A percentile compares a stretch with the other conserved stretches of the same genome.
phyloP scores from a whole-genome alignment of 1,284 basidiomycete genomes.

The Schizopora paradoxa region DNA sequence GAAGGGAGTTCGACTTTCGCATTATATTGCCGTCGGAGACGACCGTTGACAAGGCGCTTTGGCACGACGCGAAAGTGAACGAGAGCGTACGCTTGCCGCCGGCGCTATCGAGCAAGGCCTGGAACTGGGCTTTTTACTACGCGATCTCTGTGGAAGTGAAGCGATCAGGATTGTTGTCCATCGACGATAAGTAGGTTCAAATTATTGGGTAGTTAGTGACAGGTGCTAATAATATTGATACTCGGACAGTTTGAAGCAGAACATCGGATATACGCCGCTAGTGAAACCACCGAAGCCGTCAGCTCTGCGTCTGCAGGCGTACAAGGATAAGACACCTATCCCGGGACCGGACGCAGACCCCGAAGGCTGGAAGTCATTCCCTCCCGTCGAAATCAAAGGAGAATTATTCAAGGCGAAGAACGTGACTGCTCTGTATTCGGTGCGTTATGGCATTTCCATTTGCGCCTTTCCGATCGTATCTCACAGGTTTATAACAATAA shows the following conservation, averaged over 20 bases:
- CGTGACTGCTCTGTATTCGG: constrained; percentile 5
- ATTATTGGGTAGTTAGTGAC: background rate
- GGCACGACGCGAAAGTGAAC: too few relatives aligned
- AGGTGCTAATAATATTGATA: constrained; percentile 1
- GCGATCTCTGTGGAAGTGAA: constrained; percentile 12
- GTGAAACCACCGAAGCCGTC: constrained; percentile 4
- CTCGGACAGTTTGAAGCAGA: background rate
- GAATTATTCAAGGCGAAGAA: constrained; percentile 4
- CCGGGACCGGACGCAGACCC: constrained; percentile 4
- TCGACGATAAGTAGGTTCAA: constrained; percentile 11
- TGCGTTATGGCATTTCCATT: background rate
- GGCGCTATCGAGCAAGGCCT: constrained; percentile 7
- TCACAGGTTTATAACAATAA: background rate
- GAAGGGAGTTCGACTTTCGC: too few relatives aligned
- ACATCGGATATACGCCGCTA: background rate
- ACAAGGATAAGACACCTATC: background rate
- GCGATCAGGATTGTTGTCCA: constrained; percentile 9
- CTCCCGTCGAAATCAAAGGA: constrained; percentile 2
- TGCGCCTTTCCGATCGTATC: background rate
- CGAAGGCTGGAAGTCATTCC: constrained; percentile 11
- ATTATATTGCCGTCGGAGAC: too few relatives aligned
- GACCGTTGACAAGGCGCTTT: too few relatives aligned
- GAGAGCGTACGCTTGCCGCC: too few relatives aligned
- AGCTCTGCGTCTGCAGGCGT: constrained; percentile 1
- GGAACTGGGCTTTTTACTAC: constrained; percentile 9